Conservation (phyloP, 78 protist species). For the Monocercomonoides exilis region DNA sequence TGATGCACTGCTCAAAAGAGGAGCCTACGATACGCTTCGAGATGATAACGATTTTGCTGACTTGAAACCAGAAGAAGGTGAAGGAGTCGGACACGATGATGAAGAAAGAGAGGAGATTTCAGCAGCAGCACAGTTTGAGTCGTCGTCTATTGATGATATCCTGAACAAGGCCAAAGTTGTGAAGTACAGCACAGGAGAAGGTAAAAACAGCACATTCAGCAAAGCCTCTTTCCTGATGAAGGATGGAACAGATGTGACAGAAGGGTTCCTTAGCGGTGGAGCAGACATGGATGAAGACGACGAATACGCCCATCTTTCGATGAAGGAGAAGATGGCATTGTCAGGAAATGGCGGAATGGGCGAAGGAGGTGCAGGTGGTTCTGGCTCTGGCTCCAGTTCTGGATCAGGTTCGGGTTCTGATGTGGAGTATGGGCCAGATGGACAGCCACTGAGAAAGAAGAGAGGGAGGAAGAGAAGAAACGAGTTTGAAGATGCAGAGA, state of each 20-base stretch:
- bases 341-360: not conserved
- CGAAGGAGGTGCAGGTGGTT: not conserved
- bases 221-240: constrained; percentile 33
- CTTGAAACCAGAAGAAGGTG: too few species aligned
- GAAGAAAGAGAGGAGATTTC: too few species aligned
- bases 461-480: not conserved
- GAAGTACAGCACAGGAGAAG: not conserved
- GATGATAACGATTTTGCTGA: constrained; percentile 6
- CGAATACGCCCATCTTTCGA: too few species aligned
- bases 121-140: not conserved
- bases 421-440: not conserved
- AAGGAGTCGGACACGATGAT: too few species aligned
- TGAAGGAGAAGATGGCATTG: too few species aligned
- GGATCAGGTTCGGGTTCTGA: not conserved
- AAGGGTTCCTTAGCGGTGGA: not conserved
- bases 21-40: constrained; percentile 13
- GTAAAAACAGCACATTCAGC: constrained; percentile 13
- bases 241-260: not conserved
- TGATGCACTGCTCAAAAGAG: constrained; percentile 23
- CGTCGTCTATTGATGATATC: constrained; percentile 39
- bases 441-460: not conserved
- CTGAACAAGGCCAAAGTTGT: not conserved
- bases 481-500: too few species aligned
- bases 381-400: not conserved
- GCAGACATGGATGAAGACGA: too few species aligned